Percentiles rank a stretch among this genome's conserved stretches.
Conservation (phyloP, 2,329 filamentous ascomycete genomes). For the Cercospora berteroae region DNA sequence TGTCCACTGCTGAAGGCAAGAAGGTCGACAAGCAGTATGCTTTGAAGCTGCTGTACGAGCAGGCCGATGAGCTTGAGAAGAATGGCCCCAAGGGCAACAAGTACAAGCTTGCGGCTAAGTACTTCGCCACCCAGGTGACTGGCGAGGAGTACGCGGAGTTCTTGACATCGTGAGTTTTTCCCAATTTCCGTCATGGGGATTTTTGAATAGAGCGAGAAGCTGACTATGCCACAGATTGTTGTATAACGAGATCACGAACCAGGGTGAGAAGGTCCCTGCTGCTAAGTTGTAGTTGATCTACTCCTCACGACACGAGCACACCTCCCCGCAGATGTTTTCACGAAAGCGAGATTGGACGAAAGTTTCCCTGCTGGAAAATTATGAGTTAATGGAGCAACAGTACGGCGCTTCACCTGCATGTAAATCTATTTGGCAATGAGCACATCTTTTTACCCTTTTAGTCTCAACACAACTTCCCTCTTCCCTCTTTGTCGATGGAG, state of each 20-base stretch:
- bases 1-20: constrained; percentile 82
- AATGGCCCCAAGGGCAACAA: constrained; percentile 87
- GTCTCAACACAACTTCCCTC: neutral
- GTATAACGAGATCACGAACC: constrained; percentile 82
- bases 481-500: neutral
- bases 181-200: constrained; percentile 21
- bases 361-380: neutral
- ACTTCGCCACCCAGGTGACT: constrained; percentile 89
- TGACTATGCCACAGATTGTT: constrained; percentile 58
- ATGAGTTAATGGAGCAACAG: neutral
- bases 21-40: constrained; percentile 90
- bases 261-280: constrained; percentile 61
- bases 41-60: constrained; percentile 80
- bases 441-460: neutral
- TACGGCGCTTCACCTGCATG: neutral
- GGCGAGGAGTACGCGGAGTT: constrained; percentile 98
- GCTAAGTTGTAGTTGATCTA: constrained; percentile 41
- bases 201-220: neutral
- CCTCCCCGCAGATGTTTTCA: neutral
- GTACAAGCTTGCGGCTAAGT: constrained; percentile 83
- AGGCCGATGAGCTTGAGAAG: constrained; percentile 69
- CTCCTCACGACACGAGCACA: neutral
- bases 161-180: constrained; percentile 68
- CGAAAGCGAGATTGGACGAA: neutral
- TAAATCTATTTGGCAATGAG: neutral